Percentiles rank a stretch among this genome's conserved stretches.
Conservation (phyloP, 768 basidiomycete genomes). For the Hemileccinum impolitum region DNA sequence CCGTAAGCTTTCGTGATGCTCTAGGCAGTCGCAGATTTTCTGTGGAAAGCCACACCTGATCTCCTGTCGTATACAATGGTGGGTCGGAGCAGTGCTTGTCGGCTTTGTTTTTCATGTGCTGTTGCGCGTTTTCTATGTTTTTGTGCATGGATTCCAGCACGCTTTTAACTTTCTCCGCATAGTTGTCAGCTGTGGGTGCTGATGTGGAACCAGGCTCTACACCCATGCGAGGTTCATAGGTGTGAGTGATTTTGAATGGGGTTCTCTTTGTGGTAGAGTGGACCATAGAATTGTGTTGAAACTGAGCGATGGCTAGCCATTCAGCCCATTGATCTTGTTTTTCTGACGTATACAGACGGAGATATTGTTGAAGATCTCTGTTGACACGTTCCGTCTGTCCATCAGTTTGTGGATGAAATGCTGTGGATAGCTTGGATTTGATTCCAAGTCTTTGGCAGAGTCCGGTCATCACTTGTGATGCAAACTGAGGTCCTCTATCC, state of each 20-base stretch:
- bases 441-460: background rate
- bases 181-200: too few species aligned
- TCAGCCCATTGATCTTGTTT: background rate
- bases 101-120: too few species aligned
- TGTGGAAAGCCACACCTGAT: background rate
- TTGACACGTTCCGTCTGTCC: conserved; percentile 28
- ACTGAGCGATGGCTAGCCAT: background rate
- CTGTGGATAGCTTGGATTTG: conserved; percentile 24
- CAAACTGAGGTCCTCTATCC: background rate
- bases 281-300: background rate
- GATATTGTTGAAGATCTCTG: background rate
- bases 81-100: too few species aligned
- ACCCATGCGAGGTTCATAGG: too few species aligned
- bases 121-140: too few species aligned
- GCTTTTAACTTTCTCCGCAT: too few species aligned
- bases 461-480: background rate
- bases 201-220: too few species aligned
- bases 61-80: background rate
- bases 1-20: background rate
- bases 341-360: background rate
- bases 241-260: too few species aligned
- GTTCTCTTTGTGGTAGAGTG: background rate
- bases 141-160: too few species aligned
- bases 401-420: conserved; percentile 39
- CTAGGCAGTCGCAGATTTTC: background rate